These are phyloP conservation scores for Rhazya stricta DNA, from an alignment of 257 asterid genomes.

Conservation along the genomic window DNA sequence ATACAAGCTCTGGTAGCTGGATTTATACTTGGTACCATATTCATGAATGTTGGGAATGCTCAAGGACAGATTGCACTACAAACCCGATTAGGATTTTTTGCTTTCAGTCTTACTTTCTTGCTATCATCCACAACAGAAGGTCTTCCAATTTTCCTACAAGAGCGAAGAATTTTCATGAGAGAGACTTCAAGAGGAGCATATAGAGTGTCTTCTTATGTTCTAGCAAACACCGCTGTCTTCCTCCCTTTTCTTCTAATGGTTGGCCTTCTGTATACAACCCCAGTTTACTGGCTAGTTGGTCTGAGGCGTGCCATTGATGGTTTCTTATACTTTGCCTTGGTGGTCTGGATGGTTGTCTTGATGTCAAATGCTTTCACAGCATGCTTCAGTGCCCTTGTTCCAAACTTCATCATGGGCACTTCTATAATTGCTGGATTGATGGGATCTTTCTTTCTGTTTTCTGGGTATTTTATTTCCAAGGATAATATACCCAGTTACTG, in stretches of 20 bases:
- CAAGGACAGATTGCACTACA: conserved; percentile 38
- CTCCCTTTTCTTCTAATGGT: conserved; percentile 64
- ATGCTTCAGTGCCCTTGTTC: conserved; percentile 78
- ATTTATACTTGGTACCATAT: conserved; percentile 57
- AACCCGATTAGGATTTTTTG: conserved; percentile 73
- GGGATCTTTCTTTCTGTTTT: conserved; percentile 89
- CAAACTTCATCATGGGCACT: conserved; percentile 79
- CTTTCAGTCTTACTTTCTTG: conserved; percentile 68
- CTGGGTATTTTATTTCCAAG: conserved; percentile 69
- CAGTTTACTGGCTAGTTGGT: conserved; percentile 82
- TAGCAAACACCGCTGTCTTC: conserved; percentile 69
- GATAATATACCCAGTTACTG: conserved; percentile 62
- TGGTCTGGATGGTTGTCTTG: conserved; percentile 65
- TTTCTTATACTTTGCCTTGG: conserved; percentile 60
- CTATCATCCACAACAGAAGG: conserved; percentile 78
- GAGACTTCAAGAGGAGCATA: conserved; percentile 79
- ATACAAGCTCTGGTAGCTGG: conserved; percentile 61
- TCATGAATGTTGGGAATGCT: conserved; percentile 50
- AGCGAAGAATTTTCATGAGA: conserved; percentile 57
- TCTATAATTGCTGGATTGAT: conserved; percentile 79
- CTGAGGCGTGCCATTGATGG: conserved; percentile 50
- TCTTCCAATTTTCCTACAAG: conserved; percentile 76
- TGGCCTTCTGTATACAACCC: conserved; percentile 46
- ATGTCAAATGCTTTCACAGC: conserved; percentile 87
- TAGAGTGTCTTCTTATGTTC: conserved; percentile 66